Conservation (phyloP, 305 asterid species). For the Coffea humblotiana region DNA sequence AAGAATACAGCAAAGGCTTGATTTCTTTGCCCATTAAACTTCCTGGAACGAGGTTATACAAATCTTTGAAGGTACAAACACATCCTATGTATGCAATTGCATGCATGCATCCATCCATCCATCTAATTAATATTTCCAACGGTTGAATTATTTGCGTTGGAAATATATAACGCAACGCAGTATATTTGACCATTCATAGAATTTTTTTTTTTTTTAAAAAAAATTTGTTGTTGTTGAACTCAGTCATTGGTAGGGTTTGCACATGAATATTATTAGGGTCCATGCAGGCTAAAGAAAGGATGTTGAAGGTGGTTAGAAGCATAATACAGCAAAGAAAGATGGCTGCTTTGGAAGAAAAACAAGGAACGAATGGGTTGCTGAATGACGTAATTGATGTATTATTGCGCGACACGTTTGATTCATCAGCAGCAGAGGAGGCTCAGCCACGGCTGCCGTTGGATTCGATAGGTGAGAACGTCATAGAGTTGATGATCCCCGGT, state of each 20-base stretch:
- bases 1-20: slow-evolving; percentile 81
- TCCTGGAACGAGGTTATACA: slow-evolving; percentile 84
- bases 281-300: slow-evolving; percentile 67
- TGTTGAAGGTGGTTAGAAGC: slow-evolving; percentile 54
- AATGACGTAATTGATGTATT: slow-evolving; percentile 67
- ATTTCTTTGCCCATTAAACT: slow-evolving; percentile 84
- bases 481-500: slow-evolving; percentile 95
- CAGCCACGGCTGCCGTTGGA: slow-evolving; percentile 46
- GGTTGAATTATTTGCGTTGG: too few species aligned
- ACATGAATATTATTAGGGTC: neutral
- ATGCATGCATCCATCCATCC: neutral
- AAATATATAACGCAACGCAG: too few species aligned
- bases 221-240: neutral
- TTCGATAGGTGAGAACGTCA: slow-evolving; percentile 61
- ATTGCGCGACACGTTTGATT: slow-evolving; percentile 49
- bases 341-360: slow-evolving; percentile 27
- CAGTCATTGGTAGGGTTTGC: slow-evolving; percentile 1
- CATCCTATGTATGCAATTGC: neutral
- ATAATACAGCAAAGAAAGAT: slow-evolving; percentile 52
- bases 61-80: slow-evolving; percentile 66
- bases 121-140: too few species aligned
- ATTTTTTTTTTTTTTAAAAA: neutral
- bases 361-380: slow-evolving; percentile 24
- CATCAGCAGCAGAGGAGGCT: slow-evolving; percentile 29
- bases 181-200: neutral